Evolutionary conservation across 2,329 filamentous ascomycete genomes (phyloP).

Genomic region (Colletotrichum camelliae): DNA sequence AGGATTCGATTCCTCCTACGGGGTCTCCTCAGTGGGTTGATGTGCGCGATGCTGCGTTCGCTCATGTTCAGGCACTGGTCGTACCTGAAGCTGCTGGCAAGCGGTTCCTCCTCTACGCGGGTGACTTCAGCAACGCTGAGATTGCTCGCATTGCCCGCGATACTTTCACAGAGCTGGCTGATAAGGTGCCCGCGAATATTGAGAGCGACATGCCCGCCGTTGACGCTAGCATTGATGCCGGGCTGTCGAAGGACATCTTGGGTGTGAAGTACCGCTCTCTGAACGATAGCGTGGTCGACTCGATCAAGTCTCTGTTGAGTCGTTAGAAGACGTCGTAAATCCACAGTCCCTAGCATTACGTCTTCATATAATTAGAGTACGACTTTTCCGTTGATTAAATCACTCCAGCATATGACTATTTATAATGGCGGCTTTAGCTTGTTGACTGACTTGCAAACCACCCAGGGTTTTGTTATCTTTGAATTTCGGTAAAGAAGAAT

Average conservation of each 20-base stretch:
- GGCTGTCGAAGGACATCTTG: not conserved
- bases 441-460: not conserved
- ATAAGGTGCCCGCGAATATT: not conserved
- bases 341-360: too few relatives aligned
- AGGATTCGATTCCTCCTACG: not conserved
- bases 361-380: too few relatives aligned
- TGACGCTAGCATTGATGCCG: not conserved
- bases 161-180: not conserved
- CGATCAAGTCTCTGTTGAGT: not conserved
- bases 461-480: not conserved
- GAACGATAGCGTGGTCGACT: not conserved
- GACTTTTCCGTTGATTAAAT: not conserved
- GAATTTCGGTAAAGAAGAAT: too few relatives aligned
- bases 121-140: not conserved
- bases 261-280: not conserved
- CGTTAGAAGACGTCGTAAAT: not conserved
- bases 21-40: not conserved
- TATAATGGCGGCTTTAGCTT: too few relatives aligned
- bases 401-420: too few relatives aligned
- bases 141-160: not conserved
- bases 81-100: not conserved
- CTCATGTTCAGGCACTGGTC: not conserved
- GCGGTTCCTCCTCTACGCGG: not conserved
- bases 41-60: not conserved
- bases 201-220: not conserved